Conservation (phyloP, 768 basidiomycete species). For the Chalciporus pseudorubinellus region DNA sequence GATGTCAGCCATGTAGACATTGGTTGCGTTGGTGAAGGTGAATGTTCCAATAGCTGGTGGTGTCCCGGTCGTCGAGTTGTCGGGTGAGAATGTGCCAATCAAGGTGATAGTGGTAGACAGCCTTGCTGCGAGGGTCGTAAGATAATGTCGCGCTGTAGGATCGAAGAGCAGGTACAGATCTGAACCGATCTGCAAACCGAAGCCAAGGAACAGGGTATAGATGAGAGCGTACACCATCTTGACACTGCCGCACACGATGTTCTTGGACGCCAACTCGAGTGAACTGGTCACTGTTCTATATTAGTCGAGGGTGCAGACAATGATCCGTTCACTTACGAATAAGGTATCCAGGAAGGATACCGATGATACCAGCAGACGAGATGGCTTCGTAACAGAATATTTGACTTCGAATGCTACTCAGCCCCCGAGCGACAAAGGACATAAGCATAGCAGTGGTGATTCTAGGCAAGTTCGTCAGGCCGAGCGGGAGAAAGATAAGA, state of each 20-base stretch:
- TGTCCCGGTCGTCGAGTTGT: conserved; percentile 43
- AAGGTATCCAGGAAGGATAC: conserved; percentile 87
- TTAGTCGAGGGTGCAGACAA: conserved; percentile 1
- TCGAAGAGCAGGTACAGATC: conserved; percentile 78
- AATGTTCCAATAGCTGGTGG: conserved; percentile 59
- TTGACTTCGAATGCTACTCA: conserved; percentile 73
- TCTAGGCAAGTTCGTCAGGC: conserved; percentile 38
- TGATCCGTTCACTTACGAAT: conserved; percentile 50
- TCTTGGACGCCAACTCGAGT: conserved; percentile 80
- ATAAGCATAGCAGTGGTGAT: conserved; percentile 81
- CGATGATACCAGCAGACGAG: conserved; percentile 82
- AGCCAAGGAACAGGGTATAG: conserved; percentile 81
- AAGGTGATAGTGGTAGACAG: conserved; percentile 49
- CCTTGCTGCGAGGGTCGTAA: conserved; percentile 52
- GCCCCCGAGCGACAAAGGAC: conserved; percentile 76
- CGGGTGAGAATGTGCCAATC: conserved; percentile 66
- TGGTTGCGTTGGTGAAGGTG: conserved; percentile 58
- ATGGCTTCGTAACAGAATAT: conserved; percentile 92
- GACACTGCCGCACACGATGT: conserved; percentile 80
- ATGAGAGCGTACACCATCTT: conserved; percentile 90
- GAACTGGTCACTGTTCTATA: conserved; percentile 66
- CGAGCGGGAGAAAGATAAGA: not conserved
- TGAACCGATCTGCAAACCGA: conserved; percentile 81
- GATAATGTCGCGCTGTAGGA: conserved; percentile 46
- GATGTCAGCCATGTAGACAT: conserved; percentile 46